Base-by-base conservation (phyloP, 2,329 filamentous ascomycete species). In the Aspergillus costaricaensis region DNA sequence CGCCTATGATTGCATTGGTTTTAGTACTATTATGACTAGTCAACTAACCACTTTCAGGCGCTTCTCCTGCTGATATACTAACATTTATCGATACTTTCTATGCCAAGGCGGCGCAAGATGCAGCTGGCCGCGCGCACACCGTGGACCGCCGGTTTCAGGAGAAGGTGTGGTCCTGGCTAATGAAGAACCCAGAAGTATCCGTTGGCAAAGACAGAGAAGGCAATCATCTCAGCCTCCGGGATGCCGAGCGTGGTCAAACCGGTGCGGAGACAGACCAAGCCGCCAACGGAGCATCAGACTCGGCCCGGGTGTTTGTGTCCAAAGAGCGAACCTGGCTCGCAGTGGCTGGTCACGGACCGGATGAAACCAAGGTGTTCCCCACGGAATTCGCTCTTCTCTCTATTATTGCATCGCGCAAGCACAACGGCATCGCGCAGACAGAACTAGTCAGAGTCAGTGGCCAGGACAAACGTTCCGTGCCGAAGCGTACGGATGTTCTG, bases 401-500 rank as follows among this genome's bases (percentile, higher is more conserved):
- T 9, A 80, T 87, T 55, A 87, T 89, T 63, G 85, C 85, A 6
- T 79, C 81, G 9, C 77, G 76, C 58, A 83, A 85, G 47, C 74
- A 78, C 17, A 71, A 76, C 15, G 86, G 86, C 5, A 83, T 89
- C 48, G 70, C 83, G 2, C 86, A 89, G 68, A 81, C 84, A 2
- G 81, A 85, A 2, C 72, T 88, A 39, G 79, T 80, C 43, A 76
- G 73, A 55, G 67, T 83, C 21, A 86, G 84, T 63, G 83, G 83
- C 5, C 86, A 89, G 72, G 86, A 89, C 70, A 88, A 88, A 69
- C 80, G 86, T 49, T 89, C 86, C 1, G 82, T 88, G 2, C 86
- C 86, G 1, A 80, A 83, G 62, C 79, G 86, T 41, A 89, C 86
- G 3, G 83, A 87, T 62, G 72, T 77, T 3, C 76, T 89, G 41